Conservation (phyloP, 768 basidiomycete genomes). For the Paxillus rubicundulus region DNA sequence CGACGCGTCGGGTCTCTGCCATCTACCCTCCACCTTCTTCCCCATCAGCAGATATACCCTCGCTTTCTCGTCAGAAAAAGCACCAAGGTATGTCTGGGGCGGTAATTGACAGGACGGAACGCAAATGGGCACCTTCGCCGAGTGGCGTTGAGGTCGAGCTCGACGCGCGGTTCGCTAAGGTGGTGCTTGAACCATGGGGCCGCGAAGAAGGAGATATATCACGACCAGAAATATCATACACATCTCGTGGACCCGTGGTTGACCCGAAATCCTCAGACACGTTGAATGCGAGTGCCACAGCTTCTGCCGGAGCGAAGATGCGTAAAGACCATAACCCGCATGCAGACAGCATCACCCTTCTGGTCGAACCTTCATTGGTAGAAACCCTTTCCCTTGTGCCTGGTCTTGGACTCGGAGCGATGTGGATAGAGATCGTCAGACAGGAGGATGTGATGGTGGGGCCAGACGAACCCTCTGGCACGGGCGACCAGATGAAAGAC, state of each 20-base stretch:
- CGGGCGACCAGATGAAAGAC: neutral
- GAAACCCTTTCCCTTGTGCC: conserved; percentile 37
- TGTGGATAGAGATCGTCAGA: conserved; percentile 67
- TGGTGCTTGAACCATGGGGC: conserved; percentile 57
- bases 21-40: conserved; percentile 39
- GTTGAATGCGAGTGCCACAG: conserved; percentile 1
- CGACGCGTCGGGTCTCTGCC: conserved; percentile 54
- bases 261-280: conserved; percentile 16
- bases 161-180: conserved; percentile 44
- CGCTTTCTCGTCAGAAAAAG: neutral
- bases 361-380: conserved; percentile 47
- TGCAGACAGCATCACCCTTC: conserved; percentile 57
- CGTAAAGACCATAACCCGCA: conserved; percentile 46
- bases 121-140: conserved; percentile 20
- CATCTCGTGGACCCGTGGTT: conserved; percentile 38
- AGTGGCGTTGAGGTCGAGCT: conserved; percentile 46
- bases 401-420: conserved; percentile 62
- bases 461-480: neutral
- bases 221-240: conserved; percentile 33
- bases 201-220: conserved; percentile 39
- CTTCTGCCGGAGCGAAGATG: neutral
- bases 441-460: conserved; percentile 19
- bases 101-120: conserved; percentile 8
- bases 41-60: conserved; percentile 1
- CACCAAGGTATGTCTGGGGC: neutral